Percentiles rank a stretch among this genome's conserved stretches.
Evolutionary conservation across 768 basidiomycete species (phyloP).

Genomic region (Boletus huronensis): DNA sequence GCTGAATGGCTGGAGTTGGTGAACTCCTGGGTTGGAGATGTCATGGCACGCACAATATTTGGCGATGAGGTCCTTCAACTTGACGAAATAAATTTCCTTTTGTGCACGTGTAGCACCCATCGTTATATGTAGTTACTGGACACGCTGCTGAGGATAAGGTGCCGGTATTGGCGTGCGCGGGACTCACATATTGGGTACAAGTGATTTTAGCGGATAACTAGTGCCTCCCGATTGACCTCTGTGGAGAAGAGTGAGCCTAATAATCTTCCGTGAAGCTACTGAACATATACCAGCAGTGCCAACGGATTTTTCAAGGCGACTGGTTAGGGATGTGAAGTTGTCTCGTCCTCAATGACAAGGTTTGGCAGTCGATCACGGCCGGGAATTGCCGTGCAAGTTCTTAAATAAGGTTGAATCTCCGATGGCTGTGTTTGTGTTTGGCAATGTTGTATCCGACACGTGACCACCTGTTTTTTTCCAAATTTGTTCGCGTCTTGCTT

Average conservation of each 20-base stretch:
- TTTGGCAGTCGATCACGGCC: constrained; percentile 15
- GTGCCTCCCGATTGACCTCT: constrained; percentile 96
- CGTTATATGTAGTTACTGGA: constrained; percentile 34
- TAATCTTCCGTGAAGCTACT: neutral
- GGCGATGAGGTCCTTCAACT: constrained; percentile 89
- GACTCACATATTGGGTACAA: constrained; percentile 28
- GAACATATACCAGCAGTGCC: constrained; percentile 65
- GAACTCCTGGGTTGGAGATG: neutral
- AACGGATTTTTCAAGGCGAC: constrained; percentile 95
- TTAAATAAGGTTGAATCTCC: constrained; percentile 28
- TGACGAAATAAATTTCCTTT: constrained; percentile 88
- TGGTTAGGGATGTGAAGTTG: constrained; percentile 25
- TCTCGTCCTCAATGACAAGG: constrained; percentile 18
- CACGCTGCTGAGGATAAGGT: neutral
- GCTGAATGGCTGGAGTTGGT: constrained; percentile 45
- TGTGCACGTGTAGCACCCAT: constrained; percentile 93
- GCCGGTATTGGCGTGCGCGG: too few relatives aligned
- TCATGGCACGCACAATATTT: constrained; percentile 70
- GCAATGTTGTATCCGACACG: neutral
- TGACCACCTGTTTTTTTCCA: constrained; percentile 1
- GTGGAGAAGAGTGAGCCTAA: constrained; percentile 8
- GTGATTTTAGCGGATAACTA: constrained; percentile 33
- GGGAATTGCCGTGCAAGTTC: constrained; percentile 30
- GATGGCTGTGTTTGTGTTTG: constrained; percentile 9
- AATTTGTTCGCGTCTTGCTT: neutral